Evolutionary conservation across 2,329 filamentous ascomycete species (phyloP).

Genomic region (Trichoderma afroharzianum): DNA sequence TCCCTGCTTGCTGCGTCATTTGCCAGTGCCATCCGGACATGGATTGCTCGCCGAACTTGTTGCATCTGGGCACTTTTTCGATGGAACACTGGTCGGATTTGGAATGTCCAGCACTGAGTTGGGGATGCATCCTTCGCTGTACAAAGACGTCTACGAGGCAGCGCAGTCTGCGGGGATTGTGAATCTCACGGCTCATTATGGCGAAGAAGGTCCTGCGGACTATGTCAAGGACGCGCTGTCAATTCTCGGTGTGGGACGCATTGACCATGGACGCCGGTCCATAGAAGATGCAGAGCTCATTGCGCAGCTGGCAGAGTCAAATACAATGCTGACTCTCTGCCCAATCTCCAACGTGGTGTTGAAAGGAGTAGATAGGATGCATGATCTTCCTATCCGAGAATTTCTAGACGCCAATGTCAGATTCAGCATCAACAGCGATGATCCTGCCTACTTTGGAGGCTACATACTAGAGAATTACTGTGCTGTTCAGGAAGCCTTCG

Average conservation of each 20-base stretch:
- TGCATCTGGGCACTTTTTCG: slow-evolving; percentile 41
- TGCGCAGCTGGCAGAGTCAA: slow-evolving; percentile 51
- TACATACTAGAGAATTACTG: slow-evolving; percentile 72
- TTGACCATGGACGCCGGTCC: slow-evolving; percentile 71
- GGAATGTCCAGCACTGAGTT: slow-evolving; percentile 66
- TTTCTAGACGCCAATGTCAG: slow-evolving; percentile 62
- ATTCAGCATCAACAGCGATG: slow-evolving; percentile 72
- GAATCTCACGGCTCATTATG: slow-evolving; percentile 67
- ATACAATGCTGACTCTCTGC: slow-evolving; percentile 66
- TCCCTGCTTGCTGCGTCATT: slow-evolving; percentile 68
- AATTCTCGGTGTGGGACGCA: slow-evolving; percentile 58
- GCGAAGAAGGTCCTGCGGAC: slow-evolving; percentile 67
- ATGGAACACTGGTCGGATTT: slow-evolving; percentile 57
- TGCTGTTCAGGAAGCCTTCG: slow-evolving; percentile 69
- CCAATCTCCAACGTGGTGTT: slow-evolving; percentile 65
- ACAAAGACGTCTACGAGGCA: slow-evolving; percentile 55
- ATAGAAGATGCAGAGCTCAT: slow-evolving; percentile 58
- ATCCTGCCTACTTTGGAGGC: slow-evolving; percentile 72
- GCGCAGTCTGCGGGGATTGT: slow-evolving; percentile 51
- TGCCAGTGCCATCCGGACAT: slow-evolving; percentile 58
- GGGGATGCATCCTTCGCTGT: slow-evolving; percentile 55
- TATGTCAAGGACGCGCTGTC: slow-evolving; percentile 65
- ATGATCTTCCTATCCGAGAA: slow-evolving; percentile 52
- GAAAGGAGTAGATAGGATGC: slow-evolving; percentile 25
- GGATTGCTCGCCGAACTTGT: slow-evolving; percentile 29